Base-by-base conservation (phyloP, 75 land plant genomes). In the Azolla pinnata region DNA sequence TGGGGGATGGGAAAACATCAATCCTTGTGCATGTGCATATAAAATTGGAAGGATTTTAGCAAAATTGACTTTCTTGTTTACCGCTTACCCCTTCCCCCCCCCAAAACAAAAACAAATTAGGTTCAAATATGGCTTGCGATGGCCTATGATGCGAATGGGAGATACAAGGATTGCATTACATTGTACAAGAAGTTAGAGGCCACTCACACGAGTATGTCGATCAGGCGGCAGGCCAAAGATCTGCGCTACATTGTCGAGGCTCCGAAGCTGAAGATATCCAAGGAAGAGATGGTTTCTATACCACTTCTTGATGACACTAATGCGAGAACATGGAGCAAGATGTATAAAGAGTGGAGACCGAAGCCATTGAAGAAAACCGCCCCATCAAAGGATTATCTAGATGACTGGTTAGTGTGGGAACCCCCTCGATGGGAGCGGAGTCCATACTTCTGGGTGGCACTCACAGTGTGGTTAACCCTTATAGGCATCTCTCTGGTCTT, bases 91-190 rank as follows among this genome's bases (percentile, higher is more conserved):
- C 14, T 46, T 46, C 14, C 49, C n/a, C n/a, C n/a, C n/a, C n/a
- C n/a, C n/a, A n/a, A n/a, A n/a, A n/a, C n/a, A n/a, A n/a, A n/a
- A 12, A 35, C 40, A 35, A 35, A 35, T 50, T 73, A 93, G 98
- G 86, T 93, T 33, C 98, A 93, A 64, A 80, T 93, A 57, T 93
- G 98, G 98, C 81, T 93, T 33, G 98, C 96, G 1, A 93, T 93
- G 98, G 96, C 98, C 29, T 93, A 93, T 64, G 98, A 93, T 70
- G 98, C 98, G 8, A 75, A 89, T 59, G 84, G 80, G 48, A 80
- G 90, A 23, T 96, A 93, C 61, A 59, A 38, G 0, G 96, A 89
- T 53, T 89, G 98, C 59, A 93, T 93, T 61, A 81, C 77, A 19
- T 72, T 93, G 12, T 93, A 93, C 61, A 69, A 67, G 63, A 72